phyloP scores from a whole-genome alignment of 495 filamentous ascomycete species.

The Hapsidospora chrysogenum region DNA sequence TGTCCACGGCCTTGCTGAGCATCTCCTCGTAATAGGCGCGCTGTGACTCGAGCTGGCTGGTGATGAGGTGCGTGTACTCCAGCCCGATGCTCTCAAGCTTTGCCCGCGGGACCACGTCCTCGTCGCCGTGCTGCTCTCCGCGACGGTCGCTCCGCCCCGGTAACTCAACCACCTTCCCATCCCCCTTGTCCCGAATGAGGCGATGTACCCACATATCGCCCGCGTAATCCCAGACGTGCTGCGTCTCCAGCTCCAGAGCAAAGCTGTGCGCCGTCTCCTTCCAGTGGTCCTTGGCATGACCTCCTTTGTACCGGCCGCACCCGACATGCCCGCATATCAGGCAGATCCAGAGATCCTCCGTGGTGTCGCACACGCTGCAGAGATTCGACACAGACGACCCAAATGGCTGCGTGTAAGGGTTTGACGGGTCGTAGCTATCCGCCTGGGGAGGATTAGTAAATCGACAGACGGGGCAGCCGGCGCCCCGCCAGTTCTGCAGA shows the following conservation, averaged over 20 bases:
- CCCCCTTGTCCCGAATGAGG: slow-evolving; percentile 78
- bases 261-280: slow-evolving; percentile 79
- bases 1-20: slow-evolving; percentile 79
- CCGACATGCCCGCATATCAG: slow-evolving; percentile 88
- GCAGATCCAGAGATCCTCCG: slow-evolving; percentile 80
- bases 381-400: slow-evolving; percentile 28
- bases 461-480: slow-evolving; percentile 85
- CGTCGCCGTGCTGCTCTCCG: slow-evolving; percentile 20
- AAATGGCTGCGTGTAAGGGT: slow-evolving; percentile 31
- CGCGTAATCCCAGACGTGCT: slow-evolving; percentile 95
- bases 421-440: slow-evolving; percentile 15
- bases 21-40: slow-evolving; percentile 89
- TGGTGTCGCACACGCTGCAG: slow-evolving; percentile 60
- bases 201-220: slow-evolving; percentile 92
- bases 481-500: slow-evolving; percentile 89
- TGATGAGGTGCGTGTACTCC: slow-evolving; percentile 89
- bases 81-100: slow-evolving; percentile 85
- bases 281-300: slow-evolving; percentile 89
- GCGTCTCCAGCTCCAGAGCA: slow-evolving; percentile 78
- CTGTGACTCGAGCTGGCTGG: slow-evolving; percentile 79
- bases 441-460: slow-evolving; percentile 42
- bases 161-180: slow-evolving; percentile 79
- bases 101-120: slow-evolving; percentile 68
- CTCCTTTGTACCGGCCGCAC: slow-evolving; percentile 84
- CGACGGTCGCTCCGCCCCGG: slow-evolving; percentile 29